A percentile compares a stretch with the other conserved stretches of the same genome.
These are phyloP conservation scores for Acorus calamus DNA, from an alignment of 106 monocot genomes.

Conservation along the genomic window DNA sequence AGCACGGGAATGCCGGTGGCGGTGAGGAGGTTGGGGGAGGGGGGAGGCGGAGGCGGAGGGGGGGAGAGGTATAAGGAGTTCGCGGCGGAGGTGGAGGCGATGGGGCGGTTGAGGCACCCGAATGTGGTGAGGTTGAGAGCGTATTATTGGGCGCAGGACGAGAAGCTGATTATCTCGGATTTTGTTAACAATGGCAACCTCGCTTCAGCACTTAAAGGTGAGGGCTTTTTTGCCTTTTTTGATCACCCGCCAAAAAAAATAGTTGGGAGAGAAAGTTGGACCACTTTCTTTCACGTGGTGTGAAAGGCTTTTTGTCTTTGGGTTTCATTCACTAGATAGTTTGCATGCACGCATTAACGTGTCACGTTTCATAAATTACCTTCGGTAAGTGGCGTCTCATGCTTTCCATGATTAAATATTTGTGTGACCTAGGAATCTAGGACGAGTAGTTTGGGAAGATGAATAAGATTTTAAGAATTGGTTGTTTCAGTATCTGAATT, in stretches of 20 bases:
- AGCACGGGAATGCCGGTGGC: constrained; percentile 58
- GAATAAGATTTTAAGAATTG: no score
- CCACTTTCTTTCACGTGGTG: not conserved
- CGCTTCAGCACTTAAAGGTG: constrained; percentile 61
- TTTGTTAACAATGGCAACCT: constrained; percentile 80
- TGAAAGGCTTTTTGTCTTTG: no score
- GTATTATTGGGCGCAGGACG: constrained; percentile 75
- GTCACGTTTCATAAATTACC: no score
- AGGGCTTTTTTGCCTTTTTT: not conserved
- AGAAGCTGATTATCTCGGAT: constrained; percentile 83
- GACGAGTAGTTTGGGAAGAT: no score
- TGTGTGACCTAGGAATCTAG: no score
- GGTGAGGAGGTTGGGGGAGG: constrained; percentile 61
- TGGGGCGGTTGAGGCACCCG: constrained; percentile 49
- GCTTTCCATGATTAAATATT: no score
- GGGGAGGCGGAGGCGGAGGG: constrained; percentile 16
- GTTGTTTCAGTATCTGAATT: no score
- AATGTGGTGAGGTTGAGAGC: constrained; percentile 80
- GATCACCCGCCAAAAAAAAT: no score
- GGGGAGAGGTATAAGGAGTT: constrained; percentile 62
- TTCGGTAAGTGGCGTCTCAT: no score
- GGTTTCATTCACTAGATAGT: no score
- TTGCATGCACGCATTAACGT: no score
- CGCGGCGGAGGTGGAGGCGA: constrained; percentile 55
- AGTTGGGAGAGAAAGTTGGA: no score